phyloP scores from a whole-genome alignment of 306 rosid genomes.

The Phaseolus lunatus region DNA sequence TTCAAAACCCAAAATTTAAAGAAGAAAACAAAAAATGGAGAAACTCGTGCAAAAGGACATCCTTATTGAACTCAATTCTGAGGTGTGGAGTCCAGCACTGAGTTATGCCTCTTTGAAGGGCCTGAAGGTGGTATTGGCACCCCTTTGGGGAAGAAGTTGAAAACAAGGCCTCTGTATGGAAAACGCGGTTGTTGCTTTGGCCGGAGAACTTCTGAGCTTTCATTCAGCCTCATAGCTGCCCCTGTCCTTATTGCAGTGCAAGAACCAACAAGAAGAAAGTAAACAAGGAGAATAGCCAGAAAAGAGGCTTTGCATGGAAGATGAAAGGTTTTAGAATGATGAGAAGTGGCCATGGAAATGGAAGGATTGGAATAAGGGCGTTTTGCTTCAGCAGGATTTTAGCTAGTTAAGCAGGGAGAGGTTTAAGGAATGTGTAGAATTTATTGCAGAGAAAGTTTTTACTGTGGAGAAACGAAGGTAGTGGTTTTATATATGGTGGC shows the following conservation, averaged over 20 bases:
- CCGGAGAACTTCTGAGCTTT: constrained; percentile 38
- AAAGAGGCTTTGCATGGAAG: constrained; percentile 41
- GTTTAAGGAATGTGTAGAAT: constrained; percentile 42
- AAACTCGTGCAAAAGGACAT: constrained; percentile 12
- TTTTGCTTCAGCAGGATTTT: neutral
- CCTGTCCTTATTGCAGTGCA: constrained; percentile 72
- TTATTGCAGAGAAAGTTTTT: constrained; percentile 17
- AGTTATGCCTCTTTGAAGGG: constrained; percentile 89
- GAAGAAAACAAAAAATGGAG: neutral
- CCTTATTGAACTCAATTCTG: constrained; percentile 49
- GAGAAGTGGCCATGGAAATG: constrained; percentile 55
- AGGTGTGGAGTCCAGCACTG: constrained; percentile 62
- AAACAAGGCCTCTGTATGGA: constrained; percentile 51
- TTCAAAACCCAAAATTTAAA: constrained; percentile 34
- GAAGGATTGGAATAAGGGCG: constrained; percentile 8
- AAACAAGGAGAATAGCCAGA: constrained; percentile 47
- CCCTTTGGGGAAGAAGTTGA: constrained; percentile 86
- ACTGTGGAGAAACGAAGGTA: constrained; percentile 20
- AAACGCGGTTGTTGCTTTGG: constrained; percentile 36
- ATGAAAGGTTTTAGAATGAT: constrained; percentile 46
- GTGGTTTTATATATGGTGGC: constrained; percentile 46
- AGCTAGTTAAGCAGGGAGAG: constrained; percentile 22
- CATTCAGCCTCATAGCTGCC: constrained; percentile 41
- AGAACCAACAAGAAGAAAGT: constrained; percentile 56
- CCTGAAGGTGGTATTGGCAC: constrained; percentile 76